Conservation (phyloP, 495 filamentous ascomycete species). For the Aeminium ludgeri region DNA sequence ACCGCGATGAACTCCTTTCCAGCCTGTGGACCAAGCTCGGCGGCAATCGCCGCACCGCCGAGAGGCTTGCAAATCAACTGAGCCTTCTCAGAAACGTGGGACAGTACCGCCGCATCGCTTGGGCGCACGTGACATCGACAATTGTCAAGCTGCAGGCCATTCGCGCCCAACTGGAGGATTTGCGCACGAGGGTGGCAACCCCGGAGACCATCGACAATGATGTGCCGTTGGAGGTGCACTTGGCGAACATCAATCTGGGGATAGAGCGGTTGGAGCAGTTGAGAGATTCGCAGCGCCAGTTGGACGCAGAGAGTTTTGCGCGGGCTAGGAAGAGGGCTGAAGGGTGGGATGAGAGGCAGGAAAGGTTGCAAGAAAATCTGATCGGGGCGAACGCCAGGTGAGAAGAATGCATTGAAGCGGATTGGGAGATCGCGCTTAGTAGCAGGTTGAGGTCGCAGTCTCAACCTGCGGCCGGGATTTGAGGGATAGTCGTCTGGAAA, state of each 20-base stretch:
- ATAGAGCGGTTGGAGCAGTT: conserved; percentile 46
- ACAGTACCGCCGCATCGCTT: conserved; percentile 41
- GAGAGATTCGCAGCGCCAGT: conserved; percentile 35
- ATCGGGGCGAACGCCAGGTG: too few species aligned
- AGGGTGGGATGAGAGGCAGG: not conserved
- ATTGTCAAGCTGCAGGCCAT: conserved; percentile 52
- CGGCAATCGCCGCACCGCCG: conserved; percentile 36
- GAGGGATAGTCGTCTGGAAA: not conserved
- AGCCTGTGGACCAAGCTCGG: conserved; percentile 56
- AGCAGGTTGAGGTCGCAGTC: too few species aligned
- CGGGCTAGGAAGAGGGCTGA: conserved; percentile 31
- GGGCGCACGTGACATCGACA: conserved; percentile 39
- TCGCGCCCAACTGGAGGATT: conserved; percentile 44
- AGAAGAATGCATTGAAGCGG: too few species aligned
- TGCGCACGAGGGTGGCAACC: conserved; percentile 45
- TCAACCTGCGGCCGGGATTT: too few species aligned
- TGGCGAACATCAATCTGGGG: conserved; percentile 49
- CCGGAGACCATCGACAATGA: conserved; percentile 36
- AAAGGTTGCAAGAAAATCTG: too few species aligned
- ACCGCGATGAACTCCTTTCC: conserved; percentile 42
- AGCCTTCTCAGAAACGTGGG: conserved; percentile 40
- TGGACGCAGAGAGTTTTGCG: conserved; percentile 39
- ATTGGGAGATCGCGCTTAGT: too few species aligned
- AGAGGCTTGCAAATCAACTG: conserved; percentile 41
- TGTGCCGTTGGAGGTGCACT: conserved; percentile 48